Conservation (phyloP, 2,329 filamentous ascomycete genomes). For the Cladosporium sp. region DNA sequence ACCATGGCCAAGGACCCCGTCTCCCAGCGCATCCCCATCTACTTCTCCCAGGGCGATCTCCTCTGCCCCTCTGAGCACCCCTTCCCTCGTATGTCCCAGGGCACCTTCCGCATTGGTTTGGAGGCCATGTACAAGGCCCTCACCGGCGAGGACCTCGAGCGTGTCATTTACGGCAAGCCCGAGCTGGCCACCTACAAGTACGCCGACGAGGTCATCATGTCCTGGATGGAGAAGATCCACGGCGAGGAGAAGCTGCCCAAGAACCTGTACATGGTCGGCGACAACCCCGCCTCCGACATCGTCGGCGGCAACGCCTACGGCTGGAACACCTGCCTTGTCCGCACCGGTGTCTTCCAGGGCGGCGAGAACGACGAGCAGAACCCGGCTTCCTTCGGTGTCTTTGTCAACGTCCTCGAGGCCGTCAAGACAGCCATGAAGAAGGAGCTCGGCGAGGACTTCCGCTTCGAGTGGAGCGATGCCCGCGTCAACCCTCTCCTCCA, state of each 20-base stretch:
- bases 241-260: constrained; percentile 61
- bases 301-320: constrained; percentile 74
- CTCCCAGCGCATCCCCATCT: constrained; percentile 63
- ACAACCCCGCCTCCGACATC: constrained; percentile 69
- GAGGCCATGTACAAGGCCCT: constrained; percentile 68
- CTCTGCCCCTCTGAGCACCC: constrained; percentile 51
- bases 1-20: constrained; percentile 62
- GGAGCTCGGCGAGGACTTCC: constrained; percentile 67
- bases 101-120: constrained; percentile 67
- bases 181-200: constrained; percentile 72
- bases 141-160: constrained; percentile 64
- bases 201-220: constrained; percentile 64
- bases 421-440: constrained; percentile 62
- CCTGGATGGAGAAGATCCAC: constrained; percentile 72
- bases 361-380: constrained; percentile 70
- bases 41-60: constrained; percentile 62
- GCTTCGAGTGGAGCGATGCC: constrained; percentile 62
- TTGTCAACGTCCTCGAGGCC: constrained; percentile 65
- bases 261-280: constrained; percentile 72
- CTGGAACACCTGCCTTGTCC: constrained; percentile 74
- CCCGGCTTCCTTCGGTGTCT: constrained; percentile 71
- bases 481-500: constrained; percentile 60
- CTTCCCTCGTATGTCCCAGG: constrained; percentile 63
- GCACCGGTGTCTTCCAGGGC: constrained; percentile 73
- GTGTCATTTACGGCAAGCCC: constrained; percentile 70